Evolutionary conservation across 2,329 filamentous ascomycete species (phyloP), one percentile per base, ranked within the genome.

Genomic region (Furcasterigmium sp.): DNA sequence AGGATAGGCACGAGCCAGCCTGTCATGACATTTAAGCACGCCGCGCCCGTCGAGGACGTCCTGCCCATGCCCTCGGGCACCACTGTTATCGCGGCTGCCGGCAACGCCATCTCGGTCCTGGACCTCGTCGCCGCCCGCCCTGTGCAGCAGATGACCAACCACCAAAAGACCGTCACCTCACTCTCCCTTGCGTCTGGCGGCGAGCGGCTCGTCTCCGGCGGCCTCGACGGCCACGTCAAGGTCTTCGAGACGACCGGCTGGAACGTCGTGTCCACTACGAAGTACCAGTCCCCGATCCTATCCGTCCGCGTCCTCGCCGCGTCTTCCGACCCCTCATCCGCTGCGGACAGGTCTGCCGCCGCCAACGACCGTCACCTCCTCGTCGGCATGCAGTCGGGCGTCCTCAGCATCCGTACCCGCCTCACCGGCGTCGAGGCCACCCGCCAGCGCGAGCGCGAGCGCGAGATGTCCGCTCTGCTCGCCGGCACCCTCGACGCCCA

Each of bases 161-260:
- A 98, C 65, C 93, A 98, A 61, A 98, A 97, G 79, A 95, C 93
- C 1, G 91, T 98, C 47, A 97, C 93, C 0, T 84, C 86, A 8
- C 75, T 98, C 43, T 84, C 85, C 41, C 71, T 94, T 26, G 91
- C 90, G 8, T 91, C 88, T 36, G 80, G 86, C 53, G 87, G 87
- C 37, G 81, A 81, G 40, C 81, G 93, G 40, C 75, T 98, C 44
- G 78, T 98, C 42, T 91, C 85, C 51, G 93, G 90, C 64, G 90
- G 85, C 17, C 75, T 98, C 37, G 93, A 98, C 62, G 94, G 93
- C 9, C 93, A 97, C 65, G 84, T 97, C 68, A 98, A 98, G 68
- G 82, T 98, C 30, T 97, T 95, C 56, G 91, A 97, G 67, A 96
- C 91, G 1, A 84, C 83, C 1, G 84, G 81, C 40, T 98, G 93